These are phyloP conservation scores for Takakia lepidozioides DNA, from an alignment of 225 moss, liverwort and hornwort genomes.

Conservation along the genomic window DNA sequence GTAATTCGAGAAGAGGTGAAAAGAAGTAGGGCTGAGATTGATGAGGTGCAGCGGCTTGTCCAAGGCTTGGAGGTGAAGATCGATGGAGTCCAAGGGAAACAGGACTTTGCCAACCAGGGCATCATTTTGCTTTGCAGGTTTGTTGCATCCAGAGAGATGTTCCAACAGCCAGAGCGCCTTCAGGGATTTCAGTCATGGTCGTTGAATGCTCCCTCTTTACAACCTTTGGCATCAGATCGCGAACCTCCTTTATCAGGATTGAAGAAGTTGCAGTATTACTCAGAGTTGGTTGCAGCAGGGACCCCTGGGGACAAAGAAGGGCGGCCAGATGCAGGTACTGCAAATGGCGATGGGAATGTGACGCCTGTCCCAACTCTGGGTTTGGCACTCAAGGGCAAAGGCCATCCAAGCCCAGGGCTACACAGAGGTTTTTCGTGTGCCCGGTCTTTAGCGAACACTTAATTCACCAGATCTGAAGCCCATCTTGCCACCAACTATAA, in stretches of 20 bases:
- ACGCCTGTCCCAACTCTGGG: too few relatives aligned
- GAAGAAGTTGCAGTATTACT: constrained; percentile 23
- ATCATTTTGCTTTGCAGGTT: constrained; percentile 56
- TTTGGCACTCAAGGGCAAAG: too few relatives aligned
- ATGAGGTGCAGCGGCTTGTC: constrained; percentile 46
- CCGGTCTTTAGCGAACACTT: too few relatives aligned
- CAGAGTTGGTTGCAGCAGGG: too few relatives aligned
- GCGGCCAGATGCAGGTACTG: too few relatives aligned
- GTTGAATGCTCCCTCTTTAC: constrained; percentile 19
- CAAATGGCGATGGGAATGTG: too few relatives aligned
- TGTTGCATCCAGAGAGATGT: constrained; percentile 38
- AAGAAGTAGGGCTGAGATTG: constrained; percentile 56
- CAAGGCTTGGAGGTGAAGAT: constrained; percentile 68
- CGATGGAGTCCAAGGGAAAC: constrained; percentile 54
- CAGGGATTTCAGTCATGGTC: constrained; percentile 36
- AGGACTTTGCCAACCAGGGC: constrained; percentile 63
- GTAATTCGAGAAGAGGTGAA: constrained; percentile 41
- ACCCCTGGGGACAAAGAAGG: too few relatives aligned
- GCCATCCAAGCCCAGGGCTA: too few relatives aligned
- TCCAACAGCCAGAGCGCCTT: constrained; percentile 47
- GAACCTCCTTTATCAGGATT: constrained; percentile 20
- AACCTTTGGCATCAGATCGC: constrained; percentile 10
- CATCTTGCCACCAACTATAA: too few relatives aligned
- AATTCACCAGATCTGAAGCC: too few relatives aligned
- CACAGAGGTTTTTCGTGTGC: too few relatives aligned